Base-by-base conservation (phyloP, 768 basidiomycete species). In the Brasilioporus rufonigricans region DNA sequence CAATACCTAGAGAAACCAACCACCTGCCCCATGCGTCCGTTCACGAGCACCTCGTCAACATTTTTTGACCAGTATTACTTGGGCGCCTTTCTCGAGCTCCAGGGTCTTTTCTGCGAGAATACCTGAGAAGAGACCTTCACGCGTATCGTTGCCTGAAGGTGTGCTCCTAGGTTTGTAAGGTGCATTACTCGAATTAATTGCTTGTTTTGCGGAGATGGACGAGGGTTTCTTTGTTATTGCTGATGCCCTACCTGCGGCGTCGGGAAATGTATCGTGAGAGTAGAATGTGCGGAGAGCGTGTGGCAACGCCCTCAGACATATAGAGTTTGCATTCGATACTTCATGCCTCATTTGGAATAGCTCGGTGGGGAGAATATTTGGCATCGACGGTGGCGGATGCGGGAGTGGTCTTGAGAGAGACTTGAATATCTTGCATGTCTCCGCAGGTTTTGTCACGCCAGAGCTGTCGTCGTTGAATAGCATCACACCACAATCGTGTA, bases 11-110 rank as follows among this genome's bases (percentile, higher is more conserved):
- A 71, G 65, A 89, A 89, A 1, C 80, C 81, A 19, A 85, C 66
- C 3, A 89, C 80, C 21, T 71, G 73, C 0, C 87, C 87, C 50
- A 87, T 80, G 36, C 79, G 81, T 1, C 87, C 87, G 62, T 89
- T 89, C 46, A 87, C 87, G n/a, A 89, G 77, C 33, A 75, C 61
- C 27, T 65, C 71, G 38, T 80, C 83, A 43, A 83, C 72, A 61
- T 89, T 89, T 74, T n/a, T 87, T 87, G 67, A 88, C 77, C 27
- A 88, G 74, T 84, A 86, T 87, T 10, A 81, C 79, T 61, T 89
- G 87, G 11, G 83, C 80, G 35, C 80, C 79, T 19, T 76, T 62
- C 63, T 87, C 87, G 49, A 91, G 77, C 3, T 74, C 70, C 11
- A 91, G 75, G 3, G 63, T 65, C 40, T 71, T 72, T 31, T 82